Base-by-base conservation (phyloP, 345 rosid species). In the Kernera saxatilis region DNA sequence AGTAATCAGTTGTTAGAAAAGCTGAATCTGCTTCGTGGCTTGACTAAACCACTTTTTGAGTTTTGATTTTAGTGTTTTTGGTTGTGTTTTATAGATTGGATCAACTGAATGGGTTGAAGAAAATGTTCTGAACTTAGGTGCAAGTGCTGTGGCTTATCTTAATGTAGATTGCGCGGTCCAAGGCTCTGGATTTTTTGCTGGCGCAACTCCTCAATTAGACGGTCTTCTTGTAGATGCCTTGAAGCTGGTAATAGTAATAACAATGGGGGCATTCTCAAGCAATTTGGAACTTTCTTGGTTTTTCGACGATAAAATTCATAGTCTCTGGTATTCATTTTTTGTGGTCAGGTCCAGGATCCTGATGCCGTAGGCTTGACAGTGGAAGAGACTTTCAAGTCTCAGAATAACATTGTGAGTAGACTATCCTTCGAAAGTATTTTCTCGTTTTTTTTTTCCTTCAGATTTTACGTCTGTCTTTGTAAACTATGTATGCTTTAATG, bases 151-250 rank as follows among this genome's bases (percentile, higher is more conserved):
- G 61, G 91, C 98, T 10, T 94, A 94, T 64, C 88, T 94, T 59
- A 94, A 94, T 58, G 97, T 94, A n/a, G 98, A 91, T 79, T 91
- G 99, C 57, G 99, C 99, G 0, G 99, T 89, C 80, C 99, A 94
- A 87, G 99, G 98, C 54, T 82, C 93, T 2, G 98, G 98, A 52
- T 83, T 94, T 72, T 88, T 89, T 49, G 88, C 90, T 9, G 80
- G 93, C 21, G 85, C 96, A 58, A 89, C 97, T 69, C 97, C 99
- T 41, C 97, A 91, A 76, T 84, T 94, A 49, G 98, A 94, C 45
- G 55, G 77, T 82, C 86, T 94, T 78, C 83, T 91, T 56, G 26
- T 80, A 54, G 89, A 91, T 78, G 87, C 77, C 76, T 82, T 89
- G 51, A 91, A 84, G 79, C 81, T 82, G 89, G 99, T 94, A 78